Evolutionary conservation across 768 basidiomycete genomes (phyloP).

Genomic region (Chiua virens): DNA sequence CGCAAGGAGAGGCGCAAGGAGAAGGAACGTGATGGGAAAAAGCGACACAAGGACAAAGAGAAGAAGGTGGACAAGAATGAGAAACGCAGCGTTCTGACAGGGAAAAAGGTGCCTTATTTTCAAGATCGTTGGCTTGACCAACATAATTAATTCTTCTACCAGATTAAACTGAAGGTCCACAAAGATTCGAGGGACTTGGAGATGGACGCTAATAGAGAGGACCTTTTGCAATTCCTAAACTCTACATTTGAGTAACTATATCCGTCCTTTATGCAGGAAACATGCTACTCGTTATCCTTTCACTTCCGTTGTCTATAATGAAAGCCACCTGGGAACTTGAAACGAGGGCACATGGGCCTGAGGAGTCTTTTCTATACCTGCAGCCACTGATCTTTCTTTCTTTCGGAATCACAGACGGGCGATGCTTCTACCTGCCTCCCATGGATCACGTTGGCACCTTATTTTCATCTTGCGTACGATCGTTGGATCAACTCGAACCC

Average conservation of each 20-base stretch:
- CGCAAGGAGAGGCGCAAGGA: constrained; percentile 25
- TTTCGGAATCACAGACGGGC: too few relatives aligned
- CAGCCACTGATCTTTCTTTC: too few relatives aligned
- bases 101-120: constrained; percentile 50
- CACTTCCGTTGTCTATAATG: too few relatives aligned
- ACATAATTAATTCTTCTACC: background rate
- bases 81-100: constrained; percentile 56
- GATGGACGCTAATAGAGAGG: constrained; percentile 54
- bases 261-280: background rate
- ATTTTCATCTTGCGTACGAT: too few relatives aligned
- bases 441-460: too few relatives aligned
- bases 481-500: too few relatives aligned
- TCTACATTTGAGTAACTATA: constrained; percentile 39
- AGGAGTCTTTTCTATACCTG: too few relatives aligned
- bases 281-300: background rate
- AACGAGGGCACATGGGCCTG: too few relatives aligned
- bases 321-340: too few relatives aligned
- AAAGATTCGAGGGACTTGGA: constrained; percentile 57
- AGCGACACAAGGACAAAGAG: constrained; percentile 36
- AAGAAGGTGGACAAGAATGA: constrained; percentile 44
- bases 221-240: constrained; percentile 56
- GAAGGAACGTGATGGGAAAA: constrained; percentile 37
- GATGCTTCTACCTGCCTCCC: too few relatives aligned
- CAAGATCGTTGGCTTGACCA: background rate
- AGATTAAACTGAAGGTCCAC: constrained; percentile 67